Evolutionary conservation across 2,329 filamentous ascomycete genomes (phyloP), one percentile per base, ranked within the genome.

Genomic region (Colletotrichum horii): DNA sequence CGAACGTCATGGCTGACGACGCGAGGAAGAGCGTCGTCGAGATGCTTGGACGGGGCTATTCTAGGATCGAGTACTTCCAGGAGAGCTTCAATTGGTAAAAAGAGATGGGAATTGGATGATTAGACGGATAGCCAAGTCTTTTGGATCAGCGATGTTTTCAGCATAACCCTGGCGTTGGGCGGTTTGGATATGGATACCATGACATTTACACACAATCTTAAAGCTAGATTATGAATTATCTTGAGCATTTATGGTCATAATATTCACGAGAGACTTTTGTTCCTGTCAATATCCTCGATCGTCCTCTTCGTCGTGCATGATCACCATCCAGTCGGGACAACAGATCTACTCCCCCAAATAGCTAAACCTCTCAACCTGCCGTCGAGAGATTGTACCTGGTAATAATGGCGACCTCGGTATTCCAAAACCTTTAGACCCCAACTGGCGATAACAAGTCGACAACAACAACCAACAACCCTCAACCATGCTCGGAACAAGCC

Each of bases 1-100:
- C 87, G 14, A 84, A 82, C 3, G 81, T 79, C 43, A 86, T 89
- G 86, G 85, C 85, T 0, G 87, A 89, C 73, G 85, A 87, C 34
- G 81, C 85, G 4, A 79, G 87, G 56, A 77, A 76, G 61, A 83
- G 85, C 0, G 85, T 86, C 0, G 81, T 84, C 0, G 78, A 80
- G 3, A 77, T 81, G 16, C 74, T 87, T 22, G 77, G 75, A 3
- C 76, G 76, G 8, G 80, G 81, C 0, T 78, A 77, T 11, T 78
- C 77, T 9, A 67, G 76, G 26, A 77, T 87, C 69, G 84, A 87
- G 15, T 87, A 87, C 48, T 87, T 87, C 70, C 84, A 87, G 32
- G 86, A 87, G 78, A 84, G 82, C 6, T 87, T 87, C 43, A 83
- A 84, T 28, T 88, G 86, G 86, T 88, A 78, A 14, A 24, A 4